Evolutionary conservation across 495 filamentous ascomycete species (phyloP).

Genomic region (Podospora conica): DNA sequence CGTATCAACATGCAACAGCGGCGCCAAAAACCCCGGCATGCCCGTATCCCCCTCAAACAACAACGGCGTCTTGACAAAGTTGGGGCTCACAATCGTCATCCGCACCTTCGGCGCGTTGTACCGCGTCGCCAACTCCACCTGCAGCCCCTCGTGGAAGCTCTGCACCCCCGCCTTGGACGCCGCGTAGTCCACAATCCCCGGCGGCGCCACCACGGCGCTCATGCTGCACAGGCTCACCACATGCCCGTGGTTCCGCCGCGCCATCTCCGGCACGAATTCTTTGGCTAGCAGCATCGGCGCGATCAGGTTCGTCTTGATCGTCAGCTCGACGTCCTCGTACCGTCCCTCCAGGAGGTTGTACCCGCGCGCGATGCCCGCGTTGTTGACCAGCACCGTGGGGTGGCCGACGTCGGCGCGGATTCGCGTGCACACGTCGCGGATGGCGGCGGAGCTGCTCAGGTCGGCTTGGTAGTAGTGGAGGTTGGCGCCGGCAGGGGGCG

Average conservation of each 20-base stretch:
- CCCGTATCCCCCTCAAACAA: conserved; percentile 26
- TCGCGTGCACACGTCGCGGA: conserved; percentile 13
- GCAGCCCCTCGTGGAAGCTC: conserved; percentile 10
- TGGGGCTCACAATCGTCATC: conserved; percentile 26
- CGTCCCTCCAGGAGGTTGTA: conserved; percentile 18
- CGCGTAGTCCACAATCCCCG: conserved; percentile 19
- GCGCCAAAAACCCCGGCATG: conserved; percentile 29
- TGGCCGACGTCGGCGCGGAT: conserved; percentile 21
- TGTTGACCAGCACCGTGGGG: conserved; percentile 27
- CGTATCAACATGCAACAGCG: conserved; percentile 34
- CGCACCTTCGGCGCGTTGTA: conserved; percentile 30
- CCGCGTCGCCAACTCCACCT: conserved; percentile 17
- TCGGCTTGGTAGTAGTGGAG: conserved; percentile 24
- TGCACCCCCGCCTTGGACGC: conserved; percentile 13
- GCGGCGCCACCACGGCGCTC: conserved; percentile 15
- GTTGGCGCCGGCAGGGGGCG: conserved; percentile 3
- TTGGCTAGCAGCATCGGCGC: conserved; percentile 25
- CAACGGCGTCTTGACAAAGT: conserved; percentile 31
- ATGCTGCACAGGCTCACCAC: conserved; percentile 21
- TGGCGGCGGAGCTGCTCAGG: conserved; percentile 15
- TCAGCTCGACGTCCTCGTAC: conserved; percentile 23
- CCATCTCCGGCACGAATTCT: conserved; percentile 26
- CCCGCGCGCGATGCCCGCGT: conserved; percentile 20
- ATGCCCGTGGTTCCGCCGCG: conserved; percentile 20
- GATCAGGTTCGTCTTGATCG: conserved; percentile 20